Evolutionary conservation across 768 basidiomycete species (phyloP), one percentile per base, ranked within the genome.

Genomic region (Scleroderma bovista): DNA sequence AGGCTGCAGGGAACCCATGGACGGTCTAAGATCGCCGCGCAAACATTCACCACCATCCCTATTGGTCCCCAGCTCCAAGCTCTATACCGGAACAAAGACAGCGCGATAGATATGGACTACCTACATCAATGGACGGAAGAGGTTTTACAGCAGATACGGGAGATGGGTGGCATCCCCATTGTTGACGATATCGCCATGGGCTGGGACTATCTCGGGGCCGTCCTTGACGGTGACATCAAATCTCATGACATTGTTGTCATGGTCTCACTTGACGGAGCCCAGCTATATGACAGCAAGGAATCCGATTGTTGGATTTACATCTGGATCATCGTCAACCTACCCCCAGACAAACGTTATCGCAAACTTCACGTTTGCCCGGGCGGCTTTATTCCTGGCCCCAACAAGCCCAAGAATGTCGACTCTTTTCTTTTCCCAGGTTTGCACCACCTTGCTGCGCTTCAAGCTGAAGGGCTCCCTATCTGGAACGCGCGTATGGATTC

Each of bases 11-110:
- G 10, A 0, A 34, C 26, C 9, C 26, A 12, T 3, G 20, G 53
- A 0, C 15, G 17, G 0, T 29, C 40, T 4, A 65, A 67, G 45
- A 52, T 69, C 2, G 57, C 74, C 0, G 58, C 62, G 1, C 57
- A 69, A 15, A 58, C 68, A 13, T 69, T 70, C 26, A 49, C 48
- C 6, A 77, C 74, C 0, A 67, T 77, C 20, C 72, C 65, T 0
- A 38, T 76, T n/a, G 74, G 73, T 3, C 75, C 72, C 1, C 73
- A 75, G 44, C 47, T 77, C 0, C 75, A 77, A 44, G 72, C 75
- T 0, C 53, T 70, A 1, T 59, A 67, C 15, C 50, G 64, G 0
- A 58, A 49, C 13, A 49, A 36, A 0, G 48, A 55, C 1, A 51
- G 62, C 11, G 64, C 73, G 0, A 22, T 43, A 1, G 48, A 56